These are phyloP conservation scores for Excoecaria cochinchinensis DNA, from an alignment of 345 rosid species.

Conservation along the genomic window DNA sequence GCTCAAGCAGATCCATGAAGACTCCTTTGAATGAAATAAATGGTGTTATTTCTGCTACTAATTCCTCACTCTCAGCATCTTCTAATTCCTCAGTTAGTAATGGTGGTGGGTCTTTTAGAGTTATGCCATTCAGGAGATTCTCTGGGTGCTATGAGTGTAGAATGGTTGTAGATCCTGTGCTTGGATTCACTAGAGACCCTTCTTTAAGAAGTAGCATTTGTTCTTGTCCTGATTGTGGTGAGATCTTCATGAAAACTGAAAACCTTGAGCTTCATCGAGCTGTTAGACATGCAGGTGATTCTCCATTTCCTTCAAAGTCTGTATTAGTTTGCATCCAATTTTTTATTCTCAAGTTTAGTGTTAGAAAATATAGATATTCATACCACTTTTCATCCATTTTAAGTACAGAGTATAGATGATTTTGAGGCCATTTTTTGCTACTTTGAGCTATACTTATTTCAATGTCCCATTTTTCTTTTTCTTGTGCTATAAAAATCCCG, in stretches of 20 bases:
- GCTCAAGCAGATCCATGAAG: constrained; percentile 38
- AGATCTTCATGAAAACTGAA: constrained; percentile 64
- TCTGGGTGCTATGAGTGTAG: constrained; percentile 79
- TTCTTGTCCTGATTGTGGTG: constrained; percentile 69
- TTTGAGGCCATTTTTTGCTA: not conserved
- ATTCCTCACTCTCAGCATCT: constrained; percentile 43
- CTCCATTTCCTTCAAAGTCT: not conserved
- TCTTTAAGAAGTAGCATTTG: constrained; percentile 53
- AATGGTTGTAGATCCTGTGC: constrained; percentile 76
- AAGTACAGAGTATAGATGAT: not conserved
- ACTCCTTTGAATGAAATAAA: constrained; percentile 44
- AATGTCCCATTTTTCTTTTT: too few species aligned
- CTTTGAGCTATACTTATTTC: too few species aligned
- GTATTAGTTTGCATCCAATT: not conserved
- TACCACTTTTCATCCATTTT: not conserved
- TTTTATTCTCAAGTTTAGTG: not conserved
- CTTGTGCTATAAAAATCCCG: not conserved
- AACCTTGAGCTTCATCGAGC: constrained; percentile 69
- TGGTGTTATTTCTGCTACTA: constrained; percentile 37
- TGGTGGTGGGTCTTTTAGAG: constrained; percentile 39
- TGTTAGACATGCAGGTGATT: constrained; percentile 68
- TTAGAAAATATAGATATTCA: not conserved
- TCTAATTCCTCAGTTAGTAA: constrained; percentile 33
- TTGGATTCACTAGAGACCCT: constrained; percentile 53
- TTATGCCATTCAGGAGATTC: constrained; percentile 67